Base-by-base conservation (phyloP, 257 asterid genomes). In the Perilla frutescens region DNA sequence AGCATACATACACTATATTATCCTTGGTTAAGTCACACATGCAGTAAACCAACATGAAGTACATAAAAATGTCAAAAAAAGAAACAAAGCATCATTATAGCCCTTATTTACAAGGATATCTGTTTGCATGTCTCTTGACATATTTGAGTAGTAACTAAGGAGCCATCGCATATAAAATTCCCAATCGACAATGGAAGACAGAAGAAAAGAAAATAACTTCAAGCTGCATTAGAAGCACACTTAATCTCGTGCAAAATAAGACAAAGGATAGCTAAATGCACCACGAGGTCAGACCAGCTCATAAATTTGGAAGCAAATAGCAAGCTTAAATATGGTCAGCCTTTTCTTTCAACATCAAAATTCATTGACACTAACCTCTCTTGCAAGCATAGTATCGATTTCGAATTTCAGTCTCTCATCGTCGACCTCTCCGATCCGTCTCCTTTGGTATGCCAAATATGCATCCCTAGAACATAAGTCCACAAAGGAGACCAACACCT, bases 391-490 rank as follows among this genome's bases (percentile, higher is more conserved):
- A 12, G 99, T 94, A 81, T 90, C 86, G 76, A 88, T 82, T 79
- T 94, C 99, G 50, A 94, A 94, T 82, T 90, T 91, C 85, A 94
- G 76, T 49, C 99, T 87, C 5, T 85, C 93, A 76, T 94, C 99
- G 65, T 86, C 93, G 70, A 91, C 85, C 85, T 84, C 89, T 63
- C 77, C 96, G 31, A 91, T 93, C 47, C 91, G 86, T 72, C 72
- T 88, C 78, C 81, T 85, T 56, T 94, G 99, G 80, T 90, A 90
- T 4, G 85, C 89, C 70, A 76, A 75, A 81, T 89, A 94, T 59
- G 84, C 88, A 66, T 86, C 86, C 90, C 99, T 94, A 64, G n/a
- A 63, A 68, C 62, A 66, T 32, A 34, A 58, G 54, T 43, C 45
- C 47, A 76, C 73, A 37, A 72, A 75, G 68, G 45, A 49, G 66